A percentile compares a stretch with the other conserved stretches of the same genome.
phyloP scores from a whole-genome alignment of 345 rosid genomes.

The Murraya koenigii region DNA sequence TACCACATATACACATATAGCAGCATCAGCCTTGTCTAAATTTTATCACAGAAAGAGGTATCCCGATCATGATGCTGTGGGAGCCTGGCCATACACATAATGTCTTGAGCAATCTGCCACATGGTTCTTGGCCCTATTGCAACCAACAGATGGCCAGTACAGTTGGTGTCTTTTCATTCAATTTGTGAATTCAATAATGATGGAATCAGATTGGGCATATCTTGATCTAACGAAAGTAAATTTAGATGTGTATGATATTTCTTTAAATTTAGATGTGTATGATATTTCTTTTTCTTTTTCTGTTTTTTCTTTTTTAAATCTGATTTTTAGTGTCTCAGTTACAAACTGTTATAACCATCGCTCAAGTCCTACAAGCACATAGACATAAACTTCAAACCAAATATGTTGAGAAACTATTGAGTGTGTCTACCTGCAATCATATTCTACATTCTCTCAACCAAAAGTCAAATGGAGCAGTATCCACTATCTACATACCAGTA shows the following conservation, averaged over 20 bases:
- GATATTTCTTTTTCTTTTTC: background rate
- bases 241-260: background rate
- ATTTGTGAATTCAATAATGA: background rate
- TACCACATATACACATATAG: background rate
- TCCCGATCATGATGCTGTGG: background rate
- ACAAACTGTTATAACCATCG: background rate
- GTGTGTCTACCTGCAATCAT: background rate
- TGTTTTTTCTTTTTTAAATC: too few species aligned
- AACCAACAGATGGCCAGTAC: background rate
- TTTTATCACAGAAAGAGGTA: background rate
- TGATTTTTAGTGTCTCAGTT: background rate
- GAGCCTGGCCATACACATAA: background rate
- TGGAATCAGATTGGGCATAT: background rate
- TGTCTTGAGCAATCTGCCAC: background rate
- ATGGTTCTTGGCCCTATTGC: background rate
- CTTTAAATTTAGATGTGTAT: too few species aligned
- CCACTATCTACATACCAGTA: background rate
- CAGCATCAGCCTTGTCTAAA: background rate
- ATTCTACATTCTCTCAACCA: background rate
- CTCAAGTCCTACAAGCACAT: background rate
- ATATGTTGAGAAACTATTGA: background rate
- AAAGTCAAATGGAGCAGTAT: background rate
- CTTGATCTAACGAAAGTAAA: background rate
- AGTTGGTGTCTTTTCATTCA: background rate
- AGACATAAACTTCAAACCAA: background rate